Evolutionary conservation across 305 asterid species (phyloP).

Genomic region (Stenogyne calaminthoides): DNA sequence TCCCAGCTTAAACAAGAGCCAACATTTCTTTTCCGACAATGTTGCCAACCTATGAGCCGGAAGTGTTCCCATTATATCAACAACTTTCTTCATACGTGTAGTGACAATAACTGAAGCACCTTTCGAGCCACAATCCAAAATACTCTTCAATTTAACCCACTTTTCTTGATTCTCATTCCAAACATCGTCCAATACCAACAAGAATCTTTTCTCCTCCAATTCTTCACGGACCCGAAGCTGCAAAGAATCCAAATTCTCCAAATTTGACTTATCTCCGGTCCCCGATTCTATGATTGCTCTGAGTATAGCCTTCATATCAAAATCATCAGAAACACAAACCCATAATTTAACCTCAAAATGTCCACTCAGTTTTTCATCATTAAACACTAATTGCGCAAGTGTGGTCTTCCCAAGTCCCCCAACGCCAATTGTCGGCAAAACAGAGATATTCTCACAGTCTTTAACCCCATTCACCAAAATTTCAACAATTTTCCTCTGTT

Average conservation of each 20-base stretch:
- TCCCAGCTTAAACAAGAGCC: neutral
- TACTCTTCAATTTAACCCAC: constrained; percentile 13
- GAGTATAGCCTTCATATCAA: neutral
- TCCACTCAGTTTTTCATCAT: no score
- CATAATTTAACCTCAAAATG: neutral
- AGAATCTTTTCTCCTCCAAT: constrained; percentile 11
- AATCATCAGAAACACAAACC: neutral
- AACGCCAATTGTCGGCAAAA: neutral
- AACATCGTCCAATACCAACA: constrained; percentile 30
- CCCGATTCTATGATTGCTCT: neutral
- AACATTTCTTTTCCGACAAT: constrained; percentile 1
- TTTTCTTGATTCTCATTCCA: constrained; percentile 26
- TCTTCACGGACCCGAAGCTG: neutral
- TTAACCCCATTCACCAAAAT: neutral
- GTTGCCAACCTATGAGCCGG: neutral
- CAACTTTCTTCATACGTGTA: constrained; percentile 21
- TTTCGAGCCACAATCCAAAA: constrained; percentile 21
- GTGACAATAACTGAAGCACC: constrained; percentile 31
- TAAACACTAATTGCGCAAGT: no score
- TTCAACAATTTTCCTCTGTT: constrained; percentile 13
- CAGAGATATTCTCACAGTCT: neutral
- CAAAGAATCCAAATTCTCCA: neutral
- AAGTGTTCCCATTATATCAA: constrained; percentile 3
- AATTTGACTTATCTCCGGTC: neutral
- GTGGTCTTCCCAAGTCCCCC: constrained; percentile 26